Percentiles rank a stretch among this genome's conserved stretches.
phyloP scores from a whole-genome alignment of 1,284 basidiomycete genomes.

The Cutaneotrichosporon sp. region DNA sequence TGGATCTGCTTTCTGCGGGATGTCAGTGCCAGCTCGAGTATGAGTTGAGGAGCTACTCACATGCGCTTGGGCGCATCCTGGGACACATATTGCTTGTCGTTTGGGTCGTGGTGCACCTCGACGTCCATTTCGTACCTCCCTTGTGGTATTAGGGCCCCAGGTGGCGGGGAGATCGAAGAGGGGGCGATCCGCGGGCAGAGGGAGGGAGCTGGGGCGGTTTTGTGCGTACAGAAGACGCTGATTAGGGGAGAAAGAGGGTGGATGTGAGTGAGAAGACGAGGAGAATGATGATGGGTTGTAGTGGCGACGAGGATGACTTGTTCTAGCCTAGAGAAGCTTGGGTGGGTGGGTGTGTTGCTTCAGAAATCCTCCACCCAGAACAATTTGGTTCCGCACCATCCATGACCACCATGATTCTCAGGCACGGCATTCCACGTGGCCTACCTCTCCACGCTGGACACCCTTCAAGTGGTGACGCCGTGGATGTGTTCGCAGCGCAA shows the following conservation, averaged over 20 bases:
- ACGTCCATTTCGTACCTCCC: slow-evolving; percentile 21
- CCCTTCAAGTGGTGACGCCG: background rate
- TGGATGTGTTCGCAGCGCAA: background rate
- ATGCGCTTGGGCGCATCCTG: slow-evolving; percentile 90
- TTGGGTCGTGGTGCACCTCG: slow-evolving; percentile 36
- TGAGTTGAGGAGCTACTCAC: slow-evolving; percentile 57
- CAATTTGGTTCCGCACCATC: slow-evolving; percentile 3
- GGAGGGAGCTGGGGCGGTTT: background rate
- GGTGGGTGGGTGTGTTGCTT: background rate
- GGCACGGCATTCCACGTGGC: background rate
- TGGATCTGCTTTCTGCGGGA: slow-evolving; percentile 80
- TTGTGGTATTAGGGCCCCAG: background rate
- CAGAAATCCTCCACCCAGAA: background rate
- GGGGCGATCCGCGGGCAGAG: background rate
- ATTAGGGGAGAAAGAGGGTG: background rate
- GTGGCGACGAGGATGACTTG: slow-evolving; percentile 1
- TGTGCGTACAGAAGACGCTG: background rate
- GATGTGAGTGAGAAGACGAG: background rate
- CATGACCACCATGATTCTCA: background rate
- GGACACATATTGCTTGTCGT: slow-evolving; percentile 75
- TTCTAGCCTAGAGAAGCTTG: background rate
- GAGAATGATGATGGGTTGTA: background rate
- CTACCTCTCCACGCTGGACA: background rate
- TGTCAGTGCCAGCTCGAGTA: slow-evolving; percentile 2
- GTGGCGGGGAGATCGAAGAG: background rate